Evolutionary conservation across 2,329 filamentous ascomycete species (phyloP).

Genomic region (Sordariomycetes sp.): DNA sequence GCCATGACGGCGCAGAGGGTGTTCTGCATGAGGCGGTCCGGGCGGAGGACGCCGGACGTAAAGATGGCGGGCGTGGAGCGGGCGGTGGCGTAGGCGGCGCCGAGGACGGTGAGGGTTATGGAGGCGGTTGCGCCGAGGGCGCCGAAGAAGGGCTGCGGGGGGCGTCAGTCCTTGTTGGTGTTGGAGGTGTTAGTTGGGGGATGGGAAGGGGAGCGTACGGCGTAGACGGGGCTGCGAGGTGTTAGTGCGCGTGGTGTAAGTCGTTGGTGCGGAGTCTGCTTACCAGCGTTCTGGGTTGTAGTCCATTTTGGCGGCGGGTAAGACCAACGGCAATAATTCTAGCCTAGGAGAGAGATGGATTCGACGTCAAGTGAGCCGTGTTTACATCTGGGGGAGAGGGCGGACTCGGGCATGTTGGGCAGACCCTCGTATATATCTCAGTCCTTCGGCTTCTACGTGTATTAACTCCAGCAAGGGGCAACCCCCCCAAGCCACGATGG

Average conservation of each 20-base stretch:
- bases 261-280: neutral
- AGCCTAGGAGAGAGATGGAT: too few relatives aligned
- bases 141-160: conserved; percentile 26
- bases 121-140: conserved; percentile 28
- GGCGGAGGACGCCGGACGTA: conserved; percentile 29
- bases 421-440: too few relatives aligned
- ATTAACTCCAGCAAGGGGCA: too few relatives aligned
- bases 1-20: conserved; percentile 35
- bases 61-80: conserved; percentile 32
- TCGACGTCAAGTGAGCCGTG: too few relatives aligned
- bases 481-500: too few relatives aligned
- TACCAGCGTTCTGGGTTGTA: conserved; percentile 25
- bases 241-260: neutral
- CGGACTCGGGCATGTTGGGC: too few relatives aligned
- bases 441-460: too few relatives aligned
- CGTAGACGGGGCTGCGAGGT: conserved; percentile 27
- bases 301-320: neutral
- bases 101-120: conserved; percentile 42
- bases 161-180: neutral
- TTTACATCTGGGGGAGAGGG: too few relatives aligned
- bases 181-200: neutral
- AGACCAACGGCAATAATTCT: too few relatives aligned
- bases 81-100: conserved; percentile 31
- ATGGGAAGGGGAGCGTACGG: conserved; percentile 19
- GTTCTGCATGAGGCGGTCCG: conserved; percentile 32